Conservation (phyloP, 306 rosid species). For the Potentilla sterilis region DNA sequence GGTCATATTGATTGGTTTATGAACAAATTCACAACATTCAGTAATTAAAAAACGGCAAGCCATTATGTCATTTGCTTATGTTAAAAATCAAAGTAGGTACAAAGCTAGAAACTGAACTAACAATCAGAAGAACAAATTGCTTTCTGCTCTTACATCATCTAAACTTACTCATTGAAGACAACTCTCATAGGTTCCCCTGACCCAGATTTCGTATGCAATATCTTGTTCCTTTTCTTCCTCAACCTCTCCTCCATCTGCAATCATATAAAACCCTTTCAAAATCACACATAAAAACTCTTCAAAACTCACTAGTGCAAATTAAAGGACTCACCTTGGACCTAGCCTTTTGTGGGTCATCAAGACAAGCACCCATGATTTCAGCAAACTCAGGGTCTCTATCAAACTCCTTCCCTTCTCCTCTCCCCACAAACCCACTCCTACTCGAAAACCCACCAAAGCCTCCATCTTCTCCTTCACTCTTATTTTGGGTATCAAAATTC, state of each 20-base stretch:
- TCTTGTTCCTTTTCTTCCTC: constrained; percentile 74
- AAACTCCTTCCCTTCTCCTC: constrained; percentile 48
- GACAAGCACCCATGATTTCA: constrained; percentile 60
- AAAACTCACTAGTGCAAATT: neutral
- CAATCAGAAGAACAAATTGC: neutral
- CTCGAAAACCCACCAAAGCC: constrained; percentile 36
- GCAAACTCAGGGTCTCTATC: constrained; percentile 87
- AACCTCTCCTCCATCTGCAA: constrained; percentile 88
- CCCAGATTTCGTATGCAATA: constrained; percentile 84
- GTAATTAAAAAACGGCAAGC: neutral
- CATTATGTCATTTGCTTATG: neutral
- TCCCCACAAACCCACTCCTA: constrained; percentile 43
- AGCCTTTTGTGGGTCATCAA: constrained; percentile 73
- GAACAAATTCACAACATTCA: neutral
- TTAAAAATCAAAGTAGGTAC: neutral
- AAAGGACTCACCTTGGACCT: constrained; percentile 59
- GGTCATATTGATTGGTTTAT: neutral
- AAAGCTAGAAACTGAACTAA: neutral
- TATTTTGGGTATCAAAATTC: constrained; percentile 32
- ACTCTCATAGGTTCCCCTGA: constrained; percentile 69
- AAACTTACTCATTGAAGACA: constrained; percentile 68
- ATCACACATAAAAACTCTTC: neutral
- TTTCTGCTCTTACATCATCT: neutral
- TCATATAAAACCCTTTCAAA: constrained; percentile 17
- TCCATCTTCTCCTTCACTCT: constrained; percentile 27